Conservation (phyloP, 352 stramenopile genomes). For the Phytophthora fragariaefolia region DNA sequence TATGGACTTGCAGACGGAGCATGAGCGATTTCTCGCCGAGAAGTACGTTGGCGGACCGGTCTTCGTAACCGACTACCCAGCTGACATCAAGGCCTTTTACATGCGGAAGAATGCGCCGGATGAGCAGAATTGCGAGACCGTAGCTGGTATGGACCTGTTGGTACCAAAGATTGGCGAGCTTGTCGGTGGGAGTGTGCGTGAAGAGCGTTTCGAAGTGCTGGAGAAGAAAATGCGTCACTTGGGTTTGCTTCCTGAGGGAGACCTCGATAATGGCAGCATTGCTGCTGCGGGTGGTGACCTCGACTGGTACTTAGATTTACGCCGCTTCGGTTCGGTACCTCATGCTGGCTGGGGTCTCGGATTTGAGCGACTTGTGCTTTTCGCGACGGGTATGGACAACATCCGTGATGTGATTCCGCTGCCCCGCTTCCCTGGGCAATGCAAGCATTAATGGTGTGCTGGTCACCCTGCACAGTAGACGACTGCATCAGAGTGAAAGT, state of each 20-base stretch:
- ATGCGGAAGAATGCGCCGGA: slow-evolving; percentile 96
- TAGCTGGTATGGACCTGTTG: slow-evolving; percentile 97
- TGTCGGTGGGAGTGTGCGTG: slow-evolving; percentile 96
- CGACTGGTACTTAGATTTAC: slow-evolving; percentile 98
- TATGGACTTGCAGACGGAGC: slow-evolving; percentile 98
- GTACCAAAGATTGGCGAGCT: slow-evolving; percentile 97
- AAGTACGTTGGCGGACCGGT: slow-evolving; percentile 77
- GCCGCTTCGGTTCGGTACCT: slow-evolving; percentile 96
- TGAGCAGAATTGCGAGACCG: slow-evolving; percentile 87
- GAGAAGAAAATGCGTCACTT: slow-evolving; percentile 68
- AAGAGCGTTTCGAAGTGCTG: slow-evolving; percentile 94
- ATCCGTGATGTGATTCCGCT: slow-evolving; percentile 99
- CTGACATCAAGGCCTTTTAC: slow-evolving; percentile 99
- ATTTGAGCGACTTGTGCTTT: slow-evolving; percentile 98
- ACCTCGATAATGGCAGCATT: slow-evolving; percentile 70
- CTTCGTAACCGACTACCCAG: slow-evolving; percentile 99
- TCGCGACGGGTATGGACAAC: slow-evolving; percentile 98
- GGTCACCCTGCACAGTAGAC: slow-evolving; percentile 16
- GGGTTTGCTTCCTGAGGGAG: slow-evolving; percentile 54
- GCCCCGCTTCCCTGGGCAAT: slow-evolving; percentile 95
- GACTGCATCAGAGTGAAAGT: slow-evolving; percentile 5
- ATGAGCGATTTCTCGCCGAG: slow-evolving; percentile 96
- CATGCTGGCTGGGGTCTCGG: slow-evolving; percentile 98
- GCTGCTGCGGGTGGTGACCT: slow-evolving; percentile 58
- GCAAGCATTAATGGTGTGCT: slow-evolving; percentile 53